Evolutionary conservation across 208 protist genomes (phyloP), one percentile per base, ranked within the genome.

Genomic region (Novymonas esmeraldas): DNA sequence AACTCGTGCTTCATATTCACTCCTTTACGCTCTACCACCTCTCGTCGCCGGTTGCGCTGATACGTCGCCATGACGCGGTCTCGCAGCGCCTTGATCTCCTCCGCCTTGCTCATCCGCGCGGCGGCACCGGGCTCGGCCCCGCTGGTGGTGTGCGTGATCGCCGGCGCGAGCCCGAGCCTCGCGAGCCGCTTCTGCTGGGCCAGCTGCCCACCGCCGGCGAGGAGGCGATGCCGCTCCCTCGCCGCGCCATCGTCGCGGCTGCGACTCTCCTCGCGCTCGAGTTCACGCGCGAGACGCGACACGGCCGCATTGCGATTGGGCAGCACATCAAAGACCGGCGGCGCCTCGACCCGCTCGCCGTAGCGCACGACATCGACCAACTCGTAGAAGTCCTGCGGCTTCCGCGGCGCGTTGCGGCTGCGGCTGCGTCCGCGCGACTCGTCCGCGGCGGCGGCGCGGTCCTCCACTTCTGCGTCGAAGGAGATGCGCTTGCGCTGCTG

Each of bases 331-430:
- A 96, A 94, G n/a, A 92, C 84, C 10, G 91, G 91, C 42, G 91
- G 91, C 11, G 88, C 91, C 69, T 93, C 87, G 3, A 93, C 88
- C 3, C 91, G 85, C 66, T 96, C 87, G 24, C 87, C 87, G 71
- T 83, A 94, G 24, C 86, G 84, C 16, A 94, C 88, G 18, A 96
- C 80, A 76, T 95, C 90, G 1, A 95, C 85, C 45, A 96, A 52
- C 33, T 96, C 87, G 64, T 87, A 85, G 48, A 94, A 96, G 39
- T 96, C 90, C 34, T 77, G 67, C 34, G 74, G 60, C 64, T 76
- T 77, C 57, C 49, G 54, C 56, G 55, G 45, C 34, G 18, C 42
- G 28, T 39, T 1, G 59, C 42, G 39, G 26, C 28, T 56, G 31
- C 18, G 2, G 49, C 49, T 42, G 56, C 56, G 45, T 13, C 36